Base-by-base conservation (phyloP, 805 yeast species). In the Lipomyces yamanashiensis region DNA sequence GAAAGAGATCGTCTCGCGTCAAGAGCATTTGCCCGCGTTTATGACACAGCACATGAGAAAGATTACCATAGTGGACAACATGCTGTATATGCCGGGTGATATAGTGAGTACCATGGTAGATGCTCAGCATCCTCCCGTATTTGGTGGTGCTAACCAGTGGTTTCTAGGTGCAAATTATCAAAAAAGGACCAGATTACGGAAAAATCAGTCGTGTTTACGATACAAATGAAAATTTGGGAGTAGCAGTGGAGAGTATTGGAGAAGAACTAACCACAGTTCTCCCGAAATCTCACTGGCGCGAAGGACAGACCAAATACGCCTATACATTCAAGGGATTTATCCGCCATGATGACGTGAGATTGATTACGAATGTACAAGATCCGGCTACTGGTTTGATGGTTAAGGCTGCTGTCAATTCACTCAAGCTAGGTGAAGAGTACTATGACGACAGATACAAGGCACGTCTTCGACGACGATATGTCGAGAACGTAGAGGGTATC, bases 391-490 rank as follows among this genome's bases (percentile, higher is more conserved):
- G 93, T 1, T 74, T 80, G 9, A 77, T 82, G 50, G 83, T 82
- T 70, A 87, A 90, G 48, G 89, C 91, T 13, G 97, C 92, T 2
- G 91, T 96, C 34, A 88, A 89, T 70, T 85, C 86, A 51, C 73
- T 93, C 19, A 85, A 81, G 36, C 85, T 86, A 73, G 83, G 82
- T 57, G 96, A 90, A 23, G 77, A 79, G 56, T 87, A 88, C 73
- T 93, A 83, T 75, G 96, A 92, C 73, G 84, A 84, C 51, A 84
- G 87, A 69, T 86, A 87, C 75, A 87, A 87, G 73, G 81, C 81
- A 71, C 83, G 87, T 81, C 77, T 90, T 79, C 96, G 96, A 37
- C 84, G 84, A 63, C 85, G 98, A 76, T 84, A 85, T 70, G 90
- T 92, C 33, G 83, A 83, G 67, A 86, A 89, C 69, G 87, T 88